Percentiles rank a stretch among this genome's conserved stretches.
These are phyloP conservation scores for Lumnitzera racemosa DNA, from an alignment of 345 rosid species.

Conservation along the genomic window DNA sequence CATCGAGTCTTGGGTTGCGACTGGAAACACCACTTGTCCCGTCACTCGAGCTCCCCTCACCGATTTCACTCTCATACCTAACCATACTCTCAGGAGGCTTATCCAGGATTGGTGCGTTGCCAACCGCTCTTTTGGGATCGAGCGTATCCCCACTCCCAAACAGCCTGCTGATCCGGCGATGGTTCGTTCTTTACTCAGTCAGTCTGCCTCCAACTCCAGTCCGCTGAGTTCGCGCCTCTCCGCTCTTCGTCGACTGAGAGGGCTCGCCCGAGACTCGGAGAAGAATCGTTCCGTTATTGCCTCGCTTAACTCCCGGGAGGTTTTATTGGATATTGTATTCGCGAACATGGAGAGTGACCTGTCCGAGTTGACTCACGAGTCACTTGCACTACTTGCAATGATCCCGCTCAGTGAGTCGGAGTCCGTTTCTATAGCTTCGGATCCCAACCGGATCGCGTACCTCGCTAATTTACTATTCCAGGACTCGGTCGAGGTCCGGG, in stretches of 20 bases:
- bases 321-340: constrained; percentile 39
- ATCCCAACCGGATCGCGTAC: constrained; percentile 31
- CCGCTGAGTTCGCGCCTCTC: constrained; percentile 49
- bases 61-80: constrained; percentile 86
- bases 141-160: constrained; percentile 90
- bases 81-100: constrained; percentile 96
- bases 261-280: constrained; percentile 84
- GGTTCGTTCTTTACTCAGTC: constrained; percentile 53
- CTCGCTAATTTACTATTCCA: constrained; percentile 48
- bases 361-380: constrained; percentile 50
- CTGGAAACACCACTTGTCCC: constrained; percentile 89
- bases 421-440: constrained; percentile 49
- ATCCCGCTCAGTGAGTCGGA: constrained; percentile 64
- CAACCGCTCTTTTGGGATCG: constrained; percentile 64
- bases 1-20: constrained; percentile 95
- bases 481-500: constrained; percentile 54
- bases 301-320: constrained; percentile 45
- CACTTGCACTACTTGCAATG: constrained; percentile 56
- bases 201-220: constrained; percentile 41
- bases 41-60: constrained; percentile 71
- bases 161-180: constrained; percentile 85
- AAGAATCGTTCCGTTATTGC: constrained; percentile 66
- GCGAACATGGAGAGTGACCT: constrained; percentile 20
- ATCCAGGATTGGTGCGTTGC: constrained; percentile 99
- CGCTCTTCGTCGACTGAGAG: constrained; percentile 69